A percentile compares a stretch with the other conserved stretches of the same genome.
Evolutionary conservation across 257 asterid species (phyloP).

Genomic region (Nicotiana tabacum): DNA sequence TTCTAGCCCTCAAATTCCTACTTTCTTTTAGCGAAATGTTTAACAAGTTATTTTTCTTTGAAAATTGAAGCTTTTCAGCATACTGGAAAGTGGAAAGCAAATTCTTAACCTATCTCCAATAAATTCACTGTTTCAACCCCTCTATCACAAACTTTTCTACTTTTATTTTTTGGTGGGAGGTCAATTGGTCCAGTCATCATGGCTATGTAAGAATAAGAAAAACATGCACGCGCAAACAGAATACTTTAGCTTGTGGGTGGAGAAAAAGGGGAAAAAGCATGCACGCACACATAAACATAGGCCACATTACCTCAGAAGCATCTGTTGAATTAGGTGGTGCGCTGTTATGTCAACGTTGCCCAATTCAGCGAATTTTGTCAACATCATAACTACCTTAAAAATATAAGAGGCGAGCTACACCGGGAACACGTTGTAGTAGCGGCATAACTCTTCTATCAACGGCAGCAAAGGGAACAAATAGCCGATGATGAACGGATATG

Average conservation of each 20-base stretch:
- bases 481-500: too few relatives aligned
- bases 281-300: neutral
- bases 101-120: neutral
- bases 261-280: neutral
- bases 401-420: too few relatives aligned
- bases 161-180: neutral
- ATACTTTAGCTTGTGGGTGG: conserved; percentile 39
- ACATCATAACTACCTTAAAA: too few relatives aligned
- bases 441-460: too few relatives aligned
- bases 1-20: neutral
- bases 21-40: neutral
- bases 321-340: conserved; percentile 59
- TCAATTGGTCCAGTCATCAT: neutral
- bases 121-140: neutral
- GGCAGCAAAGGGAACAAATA: too few relatives aligned
- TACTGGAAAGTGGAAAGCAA: neutral
- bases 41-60: neutral
- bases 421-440: too few relatives aligned
- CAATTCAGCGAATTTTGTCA: too few relatives aligned
- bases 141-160: neutral
- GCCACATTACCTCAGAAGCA: conserved; percentile 51
- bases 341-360: too few relatives aligned
- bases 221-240: neutral
- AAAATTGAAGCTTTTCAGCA: neutral
- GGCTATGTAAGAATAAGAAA: neutral